Evolutionary conservation across 2,329 filamentous ascomycete genomes (phyloP), one percentile per base, ranked within the genome.

Genomic region (Tolypocladium pustulatum): DNA sequence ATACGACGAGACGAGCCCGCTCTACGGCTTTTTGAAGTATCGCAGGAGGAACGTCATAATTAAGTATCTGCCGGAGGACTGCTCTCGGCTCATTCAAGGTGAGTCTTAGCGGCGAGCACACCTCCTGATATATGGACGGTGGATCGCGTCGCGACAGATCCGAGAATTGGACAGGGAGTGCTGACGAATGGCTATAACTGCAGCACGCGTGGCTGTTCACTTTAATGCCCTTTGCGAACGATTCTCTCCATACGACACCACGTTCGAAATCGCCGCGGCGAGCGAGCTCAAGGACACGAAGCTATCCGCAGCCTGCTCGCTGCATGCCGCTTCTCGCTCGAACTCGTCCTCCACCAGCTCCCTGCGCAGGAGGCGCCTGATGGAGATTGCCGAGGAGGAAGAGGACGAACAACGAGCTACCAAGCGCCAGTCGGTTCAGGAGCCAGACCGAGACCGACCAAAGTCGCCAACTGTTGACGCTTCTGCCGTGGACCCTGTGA

Each of bases 41-140:
- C 82, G 93, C 59, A 86, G 92, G 69, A 85, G 91, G 70, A 97
- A 91, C 73, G 89, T 97, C 55, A 76, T 99, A 61, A 83, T 99
- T 72, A 97, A 94, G 76, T 96, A 94, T 72, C 82, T 96, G 62
- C 94, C 93, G 1, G 90, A 96, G 61, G 90, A 87, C 60, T 93
- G 92, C 64, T 97, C 94, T 62, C 84, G 94, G 67, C 79, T 99
- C 58, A 79, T 99, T 57, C 90, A 96, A 89, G 94, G 94, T 96
- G 75, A 65, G 84, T 72, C 5, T 37, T 25, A 22, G 41, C n/a
- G n/a, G n/a, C n/a, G 41, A 25, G n/a, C n/a, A 43, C 41, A 10
- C 27, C 43, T 49, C 6, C 25, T 20, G 43, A 41, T 17, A 41
- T 46, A 49, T 38, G n/a, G 9, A 4, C 6, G 22, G 43, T 49